Base-by-base conservation (phyloP, 805 yeast species). In the Barnettozyma vustinii region DNA sequence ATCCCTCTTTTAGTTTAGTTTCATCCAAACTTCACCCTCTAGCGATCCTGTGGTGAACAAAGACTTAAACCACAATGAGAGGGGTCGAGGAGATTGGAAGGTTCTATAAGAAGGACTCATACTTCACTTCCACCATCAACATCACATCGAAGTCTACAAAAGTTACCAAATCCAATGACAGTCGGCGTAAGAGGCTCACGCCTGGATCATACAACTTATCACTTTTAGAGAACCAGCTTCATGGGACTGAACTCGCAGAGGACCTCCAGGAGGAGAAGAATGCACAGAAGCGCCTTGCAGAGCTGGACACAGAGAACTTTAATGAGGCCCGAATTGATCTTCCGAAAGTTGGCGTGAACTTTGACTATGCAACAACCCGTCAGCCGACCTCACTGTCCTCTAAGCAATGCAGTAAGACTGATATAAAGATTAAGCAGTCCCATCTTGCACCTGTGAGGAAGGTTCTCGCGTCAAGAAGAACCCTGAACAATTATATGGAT, bases 291-390 rank as follows among this genome's bases (percentile, higher is more conserved):
- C 54, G 78, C 42, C 69, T 72, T 45, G 66, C 62, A 2, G 77
- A 73, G 50, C 56, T 74, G 19, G 73, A 70, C 47, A 55, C 69
- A 25, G 78, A 74, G 57, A 73, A 73, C 50, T 74, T 71, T 52
- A 72, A 65, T 54, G 76, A 72, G n/a, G 48, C 58, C 0, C 62
- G 64, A 42, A 59, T 71, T 19, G 78, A 73, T 20, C 55, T 73
- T 15, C 77, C 77, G 1, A 61, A 61, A 41, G 39, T 47, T 3
- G 65, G 65, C 1, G 37, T 62, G 16, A 47, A 50, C 20, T 62
- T 60, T 42, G 55, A 71, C 52, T 56, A 57, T 40, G 51, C 54
- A 30, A 42, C 52, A 23, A 54, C 48, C 20, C 49, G 56, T 26
- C 46, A 33, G 5, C 49, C 48, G 18, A 41, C 40, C 3, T 52